Base-by-base conservation (phyloP, 176 grass and related monocot species). In the Triticum urartu region DNA sequence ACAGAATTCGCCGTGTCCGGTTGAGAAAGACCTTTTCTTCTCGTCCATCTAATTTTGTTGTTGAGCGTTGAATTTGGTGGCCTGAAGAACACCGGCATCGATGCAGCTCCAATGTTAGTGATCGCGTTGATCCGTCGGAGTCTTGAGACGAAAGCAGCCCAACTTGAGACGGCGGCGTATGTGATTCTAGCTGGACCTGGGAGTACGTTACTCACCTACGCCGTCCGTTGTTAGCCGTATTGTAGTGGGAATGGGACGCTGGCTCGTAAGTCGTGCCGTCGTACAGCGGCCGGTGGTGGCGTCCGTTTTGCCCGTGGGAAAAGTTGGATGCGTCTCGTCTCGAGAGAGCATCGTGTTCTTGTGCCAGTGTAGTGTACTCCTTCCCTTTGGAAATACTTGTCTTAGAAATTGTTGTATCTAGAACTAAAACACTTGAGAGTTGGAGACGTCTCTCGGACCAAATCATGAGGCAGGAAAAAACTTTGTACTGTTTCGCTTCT, bases 111-210 rank as follows among this genome's bases (percentile, higher is more conserved):
- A 45, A 13, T 20, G 64, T 52, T 13, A 10, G 17, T 82, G 34
- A 10, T 42, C 33, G 24, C 43, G 28, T 30, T 52, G 45, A 54
- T 76, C 25, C 8, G 73, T 54, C 43, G 25, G 34, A 33, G 63
- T 45, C 18, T 11, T 0, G 61, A 77, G 18, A 43, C 11, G 2
- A 21, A 67, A 76, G 61, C 60, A 75, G 18, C 30, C 21, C 60
- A 50, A 14, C 48, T 86, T 54, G 32, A 34, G 18, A 70, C 6
- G 50, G 30, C 62, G 64, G 43, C 70, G 62, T 60, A 15, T 33
- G 64, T 20, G 71, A 82, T 68, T 87, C 61, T 48, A 81, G 40
- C 40, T 35, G 64, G 68, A 87, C 62, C 15, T 11, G 15, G 22
- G 45, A 67, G 14, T 78, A 58, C 22, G 13, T 70, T 43, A 1